phyloP scores from a whole-genome alignment of 495 filamentous ascomycete species.

The Lasiosphaeris hirsuta region DNA sequence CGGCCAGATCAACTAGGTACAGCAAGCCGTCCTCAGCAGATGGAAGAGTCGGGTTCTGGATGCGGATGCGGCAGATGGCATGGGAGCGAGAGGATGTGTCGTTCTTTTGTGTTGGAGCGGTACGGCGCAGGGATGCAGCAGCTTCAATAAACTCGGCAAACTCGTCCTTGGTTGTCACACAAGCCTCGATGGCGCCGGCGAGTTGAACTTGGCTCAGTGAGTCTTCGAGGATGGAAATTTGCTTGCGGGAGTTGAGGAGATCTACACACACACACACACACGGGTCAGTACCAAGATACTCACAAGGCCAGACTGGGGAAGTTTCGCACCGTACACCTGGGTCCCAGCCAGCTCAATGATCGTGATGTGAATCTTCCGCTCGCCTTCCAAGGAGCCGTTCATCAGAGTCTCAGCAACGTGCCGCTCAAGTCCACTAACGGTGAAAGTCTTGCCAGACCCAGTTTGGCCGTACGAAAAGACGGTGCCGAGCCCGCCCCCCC shows the following conservation, averaged over 20 bases:
- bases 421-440: slow-evolving; percentile 29
- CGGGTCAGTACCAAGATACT: neutral
- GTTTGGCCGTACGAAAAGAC: slow-evolving; percentile 49
- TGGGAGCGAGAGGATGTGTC: slow-evolving; percentile 46
- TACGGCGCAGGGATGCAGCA: slow-evolving; percentile 21
- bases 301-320: neutral
- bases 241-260: slow-evolving; percentile 24
- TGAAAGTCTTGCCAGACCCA: slow-evolving; percentile 47
- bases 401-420: slow-evolving; percentile 24
- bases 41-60: slow-evolving; percentile 28
- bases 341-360: slow-evolving; percentile 26
- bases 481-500: slow-evolving; percentile 26
- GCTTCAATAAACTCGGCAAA: slow-evolving; percentile 16
- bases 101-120: slow-evolving; percentile 37
- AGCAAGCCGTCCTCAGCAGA: slow-evolving; percentile 36
- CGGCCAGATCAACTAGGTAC: slow-evolving; percentile 48
- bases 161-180: slow-evolving; percentile 14
- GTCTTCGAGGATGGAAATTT: slow-evolving; percentile 29
- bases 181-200: slow-evolving; percentile 20
- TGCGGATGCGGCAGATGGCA: slow-evolving; percentile 45
- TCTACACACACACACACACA: slow-evolving; percentile 18
- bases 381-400: slow-evolving; percentile 19
- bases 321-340: slow-evolving; percentile 10
- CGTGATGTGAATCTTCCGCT: slow-evolving; percentile 19
- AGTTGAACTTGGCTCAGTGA: slow-evolving; percentile 24